Percentiles rank a stretch among this genome's conserved stretches.
Evolutionary conservation across 768 basidiomycete genomes (phyloP).

Genomic region (Crepidotus variabilis): DNA sequence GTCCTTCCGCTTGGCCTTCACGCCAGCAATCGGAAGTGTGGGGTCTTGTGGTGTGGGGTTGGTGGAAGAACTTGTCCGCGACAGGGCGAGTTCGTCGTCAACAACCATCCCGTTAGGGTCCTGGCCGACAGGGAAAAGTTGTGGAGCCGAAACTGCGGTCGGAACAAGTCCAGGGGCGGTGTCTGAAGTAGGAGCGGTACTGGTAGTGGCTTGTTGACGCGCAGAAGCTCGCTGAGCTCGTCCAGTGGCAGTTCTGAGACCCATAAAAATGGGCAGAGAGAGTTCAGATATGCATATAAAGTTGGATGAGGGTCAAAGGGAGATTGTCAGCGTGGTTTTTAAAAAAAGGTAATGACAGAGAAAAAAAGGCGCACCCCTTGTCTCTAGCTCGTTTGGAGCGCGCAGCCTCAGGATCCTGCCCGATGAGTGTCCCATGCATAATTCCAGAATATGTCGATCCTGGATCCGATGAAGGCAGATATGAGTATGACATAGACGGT

Average conservation of each 20-base stretch:
- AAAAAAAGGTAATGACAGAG: conserved; percentile 11
- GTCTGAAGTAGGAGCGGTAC: conserved; percentile 7
- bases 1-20: conserved; percentile 40
- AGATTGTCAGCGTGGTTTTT: conserved; percentile 13
- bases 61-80: conserved; percentile 59
- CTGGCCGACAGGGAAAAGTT: conserved; percentile 42
- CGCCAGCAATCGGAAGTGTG: conserved; percentile 19
- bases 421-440: conserved; percentile 60
- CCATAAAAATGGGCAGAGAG: conserved; percentile 19
- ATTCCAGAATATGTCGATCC: conserved; percentile 85
- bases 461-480: conserved; percentile 81
- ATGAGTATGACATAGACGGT: conserved; percentile 64
- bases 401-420: conserved; percentile 62
- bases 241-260: conserved; percentile 50
- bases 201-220: conserved; percentile 46
- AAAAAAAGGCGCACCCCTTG: conserved; percentile 54
- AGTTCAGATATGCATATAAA: conserved; percentile 9
- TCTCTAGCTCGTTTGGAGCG: conserved; percentile 74
- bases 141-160: conserved; percentile 12
- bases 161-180: conserved; percentile 34
- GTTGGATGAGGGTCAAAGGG: conserved; percentile 5
- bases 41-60: conserved; percentile 32
- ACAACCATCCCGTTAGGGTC: conserved; percentile 49
- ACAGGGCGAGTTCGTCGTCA: conserved; percentile 58
- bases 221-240: conserved; percentile 74